Evolutionary conservation across 78 protist species (phyloP).

Genomic region (Cyanophora paradoxa): DNA sequence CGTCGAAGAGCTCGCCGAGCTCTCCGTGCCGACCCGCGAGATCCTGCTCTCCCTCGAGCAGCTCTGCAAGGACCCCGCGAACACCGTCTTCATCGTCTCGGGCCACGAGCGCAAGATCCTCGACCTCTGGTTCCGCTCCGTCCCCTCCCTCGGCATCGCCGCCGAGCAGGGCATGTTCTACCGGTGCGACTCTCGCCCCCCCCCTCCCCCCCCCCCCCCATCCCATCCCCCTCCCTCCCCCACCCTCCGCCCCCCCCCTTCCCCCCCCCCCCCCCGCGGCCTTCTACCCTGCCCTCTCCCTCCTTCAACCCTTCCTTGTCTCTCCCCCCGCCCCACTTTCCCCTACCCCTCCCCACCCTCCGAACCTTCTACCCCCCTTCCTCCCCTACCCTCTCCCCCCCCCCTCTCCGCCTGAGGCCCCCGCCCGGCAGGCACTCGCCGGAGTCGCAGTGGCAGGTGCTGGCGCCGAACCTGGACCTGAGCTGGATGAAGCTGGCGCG

Average conservation of each 20-base stretch:
- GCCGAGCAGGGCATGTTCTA: slow-evolving; percentile 2
- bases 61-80: not conserved
- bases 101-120: not conserved
- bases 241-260: too few species aligned
- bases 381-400: not conserved
- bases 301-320: too few species aligned
- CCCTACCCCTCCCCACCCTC: not conserved
- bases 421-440: too few species aligned
- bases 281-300: too few species aligned
- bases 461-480: too few species aligned
- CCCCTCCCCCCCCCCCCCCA: too few species aligned
- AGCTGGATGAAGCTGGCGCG: not conserved
- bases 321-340: too few species aligned
- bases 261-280: too few species aligned
- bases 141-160: not conserved
- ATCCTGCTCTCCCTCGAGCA: not conserved
- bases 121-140: not conserved
- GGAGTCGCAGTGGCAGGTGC: too few species aligned
- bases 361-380: not conserved
- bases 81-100: not conserved
- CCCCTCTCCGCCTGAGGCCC: not conserved
- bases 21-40: not conserved
- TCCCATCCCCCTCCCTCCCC: too few species aligned
- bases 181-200: too few species aligned
- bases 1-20: not conserved